Percentiles rank a stretch among this genome's conserved stretches.
Evolutionary conservation across 179 eudicot species (phyloP).

Genomic region (Beta macrorhiza): DNA sequence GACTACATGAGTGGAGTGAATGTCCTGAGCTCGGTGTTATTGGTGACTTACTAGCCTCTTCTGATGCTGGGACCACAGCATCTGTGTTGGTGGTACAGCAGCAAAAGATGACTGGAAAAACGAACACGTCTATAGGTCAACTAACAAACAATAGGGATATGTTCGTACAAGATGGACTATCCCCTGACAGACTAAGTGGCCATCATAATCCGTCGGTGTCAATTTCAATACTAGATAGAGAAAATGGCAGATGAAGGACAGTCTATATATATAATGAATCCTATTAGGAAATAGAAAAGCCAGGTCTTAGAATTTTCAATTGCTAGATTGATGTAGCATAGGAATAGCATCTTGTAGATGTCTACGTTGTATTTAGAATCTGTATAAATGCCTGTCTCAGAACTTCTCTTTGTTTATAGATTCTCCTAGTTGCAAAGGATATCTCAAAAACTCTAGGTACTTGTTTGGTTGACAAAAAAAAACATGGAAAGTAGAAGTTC

Average conservation of each 20-base stretch:
- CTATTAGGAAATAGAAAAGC: conserved; percentile 5
- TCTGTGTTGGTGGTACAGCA: conserved; percentile 71
- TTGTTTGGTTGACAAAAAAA: too few relatives aligned
- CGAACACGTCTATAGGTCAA: background rate
- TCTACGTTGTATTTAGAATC: background rate
- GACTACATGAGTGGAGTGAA: conserved; percentile 61
- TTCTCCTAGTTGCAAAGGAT: background rate
- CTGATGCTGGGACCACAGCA: conserved; percentile 44
- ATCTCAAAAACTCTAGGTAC: background rate
- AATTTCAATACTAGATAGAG: conserved; percentile 18
- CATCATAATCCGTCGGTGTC: conserved; percentile 11
- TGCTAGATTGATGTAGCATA: conserved; percentile 21
- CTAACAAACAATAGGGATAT: conserved; percentile 16
- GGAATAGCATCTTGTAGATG: background rate
- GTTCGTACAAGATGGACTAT: conserved; percentile 22
- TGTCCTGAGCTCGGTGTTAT: conserved; percentile 63
- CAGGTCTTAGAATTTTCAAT: conserved; percentile 3
- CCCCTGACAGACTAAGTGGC: conserved; percentile 10
- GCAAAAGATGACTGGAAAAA: conserved; percentile 36
- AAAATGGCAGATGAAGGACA: conserved; percentile 18
- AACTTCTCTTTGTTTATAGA: background rate
- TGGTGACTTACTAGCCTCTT: conserved; percentile 55
- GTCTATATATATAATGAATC: conserved; percentile 6
- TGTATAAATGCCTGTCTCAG: conserved; percentile 13
- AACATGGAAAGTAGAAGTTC: too few relatives aligned